These are phyloP conservation scores for Acacia crassicarpa DNA, from an alignment of 306 rosid genomes.

Conservation along the genomic window DNA sequence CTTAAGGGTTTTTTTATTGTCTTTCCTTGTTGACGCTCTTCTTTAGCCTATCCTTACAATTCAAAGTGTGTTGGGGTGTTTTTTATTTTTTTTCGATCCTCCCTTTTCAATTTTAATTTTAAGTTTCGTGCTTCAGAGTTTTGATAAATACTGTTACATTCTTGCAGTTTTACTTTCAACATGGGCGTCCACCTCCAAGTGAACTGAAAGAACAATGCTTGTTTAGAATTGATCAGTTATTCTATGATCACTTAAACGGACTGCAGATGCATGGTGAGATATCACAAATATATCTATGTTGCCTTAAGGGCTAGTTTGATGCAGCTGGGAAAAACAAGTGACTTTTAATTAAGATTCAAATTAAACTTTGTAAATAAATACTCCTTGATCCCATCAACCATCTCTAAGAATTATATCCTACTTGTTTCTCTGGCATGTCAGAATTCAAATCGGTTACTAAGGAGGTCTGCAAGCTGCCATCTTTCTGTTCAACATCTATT, in stretches of 20 bases:
- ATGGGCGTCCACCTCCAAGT: constrained; percentile 84
- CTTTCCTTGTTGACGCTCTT: constrained; percentile 17
- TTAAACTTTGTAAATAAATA: constrained; percentile 27
- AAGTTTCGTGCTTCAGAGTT: not conserved
- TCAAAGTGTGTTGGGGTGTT: not conserved
- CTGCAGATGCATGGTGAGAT: constrained; percentile 86
- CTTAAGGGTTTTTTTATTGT: constrained; percentile 16
- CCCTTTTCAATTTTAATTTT: not conserved
- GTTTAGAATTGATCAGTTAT: constrained; percentile 61
- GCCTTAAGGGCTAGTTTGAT: constrained; percentile 20
- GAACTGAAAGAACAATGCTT: constrained; percentile 83
- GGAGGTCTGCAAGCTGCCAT: constrained; percentile 98
- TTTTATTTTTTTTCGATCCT: not conserved
- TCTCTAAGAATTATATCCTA: constrained; percentile 31
- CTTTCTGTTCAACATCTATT: constrained; percentile 75
- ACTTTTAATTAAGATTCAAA: constrained; percentile 13
- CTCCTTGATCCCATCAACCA: not conserved
- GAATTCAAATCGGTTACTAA: constrained; percentile 82
- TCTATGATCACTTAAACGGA: constrained; percentile 75
- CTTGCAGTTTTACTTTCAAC: constrained; percentile 91
- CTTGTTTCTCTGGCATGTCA: constrained; percentile 48
- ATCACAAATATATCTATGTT: constrained; percentile 29
- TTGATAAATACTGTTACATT: constrained; percentile 21
- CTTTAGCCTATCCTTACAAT: constrained; percentile 18
- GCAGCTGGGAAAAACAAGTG: constrained; percentile 13